Evolutionary conservation across 2,329 filamentous ascomycete genomes (phyloP), one percentile per base, ranked within the genome.

Genomic region (Phyllosticta citrichinensis): DNA sequence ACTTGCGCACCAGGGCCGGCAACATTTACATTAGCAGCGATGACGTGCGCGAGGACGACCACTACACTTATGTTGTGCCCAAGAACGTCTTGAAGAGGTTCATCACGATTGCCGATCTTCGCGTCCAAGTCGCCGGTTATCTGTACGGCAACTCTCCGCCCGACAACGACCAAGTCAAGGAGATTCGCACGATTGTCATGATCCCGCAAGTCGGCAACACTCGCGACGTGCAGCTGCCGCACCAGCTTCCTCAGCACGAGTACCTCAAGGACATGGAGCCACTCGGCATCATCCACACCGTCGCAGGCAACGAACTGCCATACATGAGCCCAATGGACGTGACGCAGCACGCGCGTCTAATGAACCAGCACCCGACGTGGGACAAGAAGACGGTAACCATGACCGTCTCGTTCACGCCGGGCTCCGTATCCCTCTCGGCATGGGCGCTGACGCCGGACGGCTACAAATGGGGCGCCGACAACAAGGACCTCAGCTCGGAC

Each of bases 1-100:
- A 99, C 74, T 79, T 99, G 65, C 87, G 93, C 54, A 97, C 92
- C 55, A 83, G 94, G 66, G 85, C 94, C 56, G 99, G 97, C 82
- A 97, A 99, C 76, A 96, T 99, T 70, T 99, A 97, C 75, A 95
- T 99, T 67, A 96, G 94, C 8, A 94, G 92, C 0, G 91, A 97
- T 59, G 94, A 97, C 71, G 89, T 93, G 66, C 89, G 91, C 59
- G 84, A 94, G 65, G 91, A 96, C 63, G 90, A 92, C 50, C 83
- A 86, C 69, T 88, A 89, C 71, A 99, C 93, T 0, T 99, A 97
- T 70, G 89, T 99, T 69, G 97, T 99, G 90, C 94, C 94, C 0
- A 99, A 97, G 83, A 99, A 99, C 74, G 87, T 99, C 56, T 83
- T 99, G 69, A 97, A 96, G 82, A 89, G 91, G 65, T 99, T 99